A percentile compares a stretch with the other conserved stretches of the same genome.
These are phyloP conservation scores for Cyclanthera cordifolia DNA, from an alignment of 306 rosid genomes.

Conservation along the genomic window DNA sequence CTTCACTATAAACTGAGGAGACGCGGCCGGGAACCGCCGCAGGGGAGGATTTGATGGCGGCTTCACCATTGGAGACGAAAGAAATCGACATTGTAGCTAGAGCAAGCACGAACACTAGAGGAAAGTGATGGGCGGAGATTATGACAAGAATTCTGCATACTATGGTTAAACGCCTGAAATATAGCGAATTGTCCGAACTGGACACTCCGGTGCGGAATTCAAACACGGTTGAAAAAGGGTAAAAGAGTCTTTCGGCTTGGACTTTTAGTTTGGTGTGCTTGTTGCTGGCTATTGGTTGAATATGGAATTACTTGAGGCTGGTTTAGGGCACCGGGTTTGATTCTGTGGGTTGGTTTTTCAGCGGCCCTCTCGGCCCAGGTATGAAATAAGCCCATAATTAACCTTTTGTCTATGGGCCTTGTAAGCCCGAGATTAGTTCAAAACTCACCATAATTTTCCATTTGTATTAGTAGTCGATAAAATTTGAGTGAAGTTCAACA, in stretches of 20 bases:
- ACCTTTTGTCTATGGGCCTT: background rate
- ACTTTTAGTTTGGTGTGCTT: background rate
- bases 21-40: slow-evolving; percentile 34
- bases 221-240: slow-evolving; percentile 4
- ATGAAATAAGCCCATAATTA: background rate
- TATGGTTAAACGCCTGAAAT: background rate
- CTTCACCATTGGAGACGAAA: slow-evolving; percentile 31
- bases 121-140: background rate
- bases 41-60: slow-evolving; percentile 12
- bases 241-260: slow-evolving; percentile 15
- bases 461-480: no score
- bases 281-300: background rate
- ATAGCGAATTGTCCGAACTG: slow-evolving; percentile 7
- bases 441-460: no score
- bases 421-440: background rate
- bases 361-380: background rate
- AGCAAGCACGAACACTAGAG: background rate
- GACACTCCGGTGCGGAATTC: background rate
- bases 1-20: slow-evolving; percentile 69
- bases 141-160: background rate
- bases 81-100: slow-evolving; percentile 40
- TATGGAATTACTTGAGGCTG: background rate
- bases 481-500: no score
- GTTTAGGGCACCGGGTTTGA: background rate
- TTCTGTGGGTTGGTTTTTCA: background rate